Percentiles rank a stretch among this genome's conserved stretches.
phyloP scores from a whole-genome alignment of 2,329 filamentous ascomycete genomes.

The Daldinia sp. region DNA sequence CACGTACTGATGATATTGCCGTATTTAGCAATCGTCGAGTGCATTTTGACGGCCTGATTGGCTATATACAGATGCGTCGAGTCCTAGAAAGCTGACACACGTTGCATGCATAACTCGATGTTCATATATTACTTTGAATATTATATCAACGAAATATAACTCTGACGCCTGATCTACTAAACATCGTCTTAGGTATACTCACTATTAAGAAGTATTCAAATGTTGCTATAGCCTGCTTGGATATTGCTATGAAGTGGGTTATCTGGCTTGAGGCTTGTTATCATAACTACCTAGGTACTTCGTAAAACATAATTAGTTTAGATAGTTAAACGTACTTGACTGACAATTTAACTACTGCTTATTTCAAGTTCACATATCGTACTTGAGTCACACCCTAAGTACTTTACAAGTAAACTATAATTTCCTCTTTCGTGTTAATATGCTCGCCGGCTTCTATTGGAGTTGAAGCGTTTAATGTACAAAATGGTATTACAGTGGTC shows the following conservation, averaged over 20 bases:
- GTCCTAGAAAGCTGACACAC: not conserved
- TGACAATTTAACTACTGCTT: not conserved
- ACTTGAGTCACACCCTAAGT: no score
- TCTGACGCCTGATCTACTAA: no score
- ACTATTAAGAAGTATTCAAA: no score
- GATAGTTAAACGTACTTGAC: not conserved
- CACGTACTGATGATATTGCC: not conserved
- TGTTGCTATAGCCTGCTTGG: no score
- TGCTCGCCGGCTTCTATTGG: no score
- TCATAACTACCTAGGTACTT: not conserved
- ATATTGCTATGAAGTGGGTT: not conserved
- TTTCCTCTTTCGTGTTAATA: no score
- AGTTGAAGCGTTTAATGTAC: no score
- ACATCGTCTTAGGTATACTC: no score
- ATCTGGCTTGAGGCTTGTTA: not conserved
- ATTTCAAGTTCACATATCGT: not conserved
- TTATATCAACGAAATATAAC: no score
- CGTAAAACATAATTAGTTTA: not conserved
- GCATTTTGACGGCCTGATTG: slow-evolving; percentile 9
- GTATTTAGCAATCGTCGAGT: not conserved
- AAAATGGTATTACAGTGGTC: no score
- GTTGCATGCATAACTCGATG: not conserved
- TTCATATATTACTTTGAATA: not conserved
- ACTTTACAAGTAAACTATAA: no score
- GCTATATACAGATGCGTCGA: not conserved